phyloP scores from a whole-genome alignment of 2,329 filamentous ascomycete genomes.

The Pestalotiopsis sp. region DNA sequence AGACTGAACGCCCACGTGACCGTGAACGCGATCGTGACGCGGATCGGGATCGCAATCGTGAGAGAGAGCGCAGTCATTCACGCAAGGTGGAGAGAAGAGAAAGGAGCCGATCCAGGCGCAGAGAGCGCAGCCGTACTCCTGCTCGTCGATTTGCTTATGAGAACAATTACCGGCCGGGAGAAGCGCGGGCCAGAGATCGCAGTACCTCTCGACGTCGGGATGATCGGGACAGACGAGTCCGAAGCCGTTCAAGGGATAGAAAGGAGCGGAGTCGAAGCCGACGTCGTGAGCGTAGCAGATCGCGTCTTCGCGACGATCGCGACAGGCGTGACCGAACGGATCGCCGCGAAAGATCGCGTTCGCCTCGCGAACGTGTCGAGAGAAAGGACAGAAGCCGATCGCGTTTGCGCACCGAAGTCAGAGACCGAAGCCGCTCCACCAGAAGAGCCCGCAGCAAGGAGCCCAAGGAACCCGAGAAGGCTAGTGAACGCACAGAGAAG shows the following conservation, averaged over 20 bases:
- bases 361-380: constrained; percentile 30
- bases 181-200: constrained; percentile 23
- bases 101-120: constrained; percentile 13
- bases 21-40: constrained; percentile 29
- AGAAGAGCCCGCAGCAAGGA: constrained; percentile 26
- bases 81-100: constrained; percentile 4
- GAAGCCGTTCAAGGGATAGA: constrained; percentile 23
- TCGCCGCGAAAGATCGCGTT: constrained; percentile 33
- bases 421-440: constrained; percentile 24
- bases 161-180: constrained; percentile 33
- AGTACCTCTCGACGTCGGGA: constrained; percentile 29
- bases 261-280: constrained; percentile 11
- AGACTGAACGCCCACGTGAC: not conserved
- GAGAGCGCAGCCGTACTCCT: constrained; percentile 3
- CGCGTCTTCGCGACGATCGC: constrained; percentile 30
- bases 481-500: constrained; percentile 22
- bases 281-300: constrained; percentile 31
- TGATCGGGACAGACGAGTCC: constrained; percentile 26
- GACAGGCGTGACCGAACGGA: constrained; percentile 30
- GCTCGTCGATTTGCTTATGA: constrained; percentile 17
- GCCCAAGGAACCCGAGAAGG: constrained; percentile 21
- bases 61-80: constrained; percentile 16
- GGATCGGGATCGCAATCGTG: constrained; percentile 21
- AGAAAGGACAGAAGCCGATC: constrained; percentile 32
- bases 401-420: constrained; percentile 23